Evolutionary conservation across 345 rosid genomes (phyloP).

Genomic region (Citrus inodora): DNA sequence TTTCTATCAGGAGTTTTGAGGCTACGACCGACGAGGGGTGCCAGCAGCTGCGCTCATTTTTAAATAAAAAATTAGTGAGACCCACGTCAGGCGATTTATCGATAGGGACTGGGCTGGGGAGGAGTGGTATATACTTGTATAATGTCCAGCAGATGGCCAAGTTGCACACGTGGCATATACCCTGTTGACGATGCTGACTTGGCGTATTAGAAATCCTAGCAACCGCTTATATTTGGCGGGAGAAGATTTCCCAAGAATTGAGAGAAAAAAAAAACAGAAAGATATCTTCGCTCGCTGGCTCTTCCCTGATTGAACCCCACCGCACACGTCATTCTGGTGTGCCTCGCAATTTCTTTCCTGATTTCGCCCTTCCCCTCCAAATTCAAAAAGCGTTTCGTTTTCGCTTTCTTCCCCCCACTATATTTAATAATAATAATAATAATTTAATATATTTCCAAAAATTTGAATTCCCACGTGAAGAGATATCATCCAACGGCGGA

Average conservation of each 20-base stretch:
- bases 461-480: constrained; percentile 10
- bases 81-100: too few relatives aligned
- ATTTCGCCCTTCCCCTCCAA: neutral
- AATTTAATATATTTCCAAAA: neutral
- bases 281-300: neutral
- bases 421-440: neutral
- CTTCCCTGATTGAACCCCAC: neutral
- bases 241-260: neutral
- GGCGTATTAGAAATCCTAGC: neutral
- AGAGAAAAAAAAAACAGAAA: neutral
- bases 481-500: neutral
- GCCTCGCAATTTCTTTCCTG: neutral
- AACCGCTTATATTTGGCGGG: neutral
- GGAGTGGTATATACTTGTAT: too few relatives aligned
- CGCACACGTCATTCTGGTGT: neutral
- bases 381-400: neutral
- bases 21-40: too few relatives aligned
- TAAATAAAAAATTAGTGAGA: too few relatives aligned
- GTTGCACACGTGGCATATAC: too few relatives aligned
- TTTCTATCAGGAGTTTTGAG: too few relatives aligned
- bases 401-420: neutral
- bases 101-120: too few relatives aligned
- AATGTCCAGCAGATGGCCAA: too few relatives aligned
- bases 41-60: too few relatives aligned
- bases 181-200: neutral